These are phyloP conservation scores for Gyromitra esculenta DNA, from an alignment of 2,329 filamentous ascomycete species.

Conservation along the genomic window DNA sequence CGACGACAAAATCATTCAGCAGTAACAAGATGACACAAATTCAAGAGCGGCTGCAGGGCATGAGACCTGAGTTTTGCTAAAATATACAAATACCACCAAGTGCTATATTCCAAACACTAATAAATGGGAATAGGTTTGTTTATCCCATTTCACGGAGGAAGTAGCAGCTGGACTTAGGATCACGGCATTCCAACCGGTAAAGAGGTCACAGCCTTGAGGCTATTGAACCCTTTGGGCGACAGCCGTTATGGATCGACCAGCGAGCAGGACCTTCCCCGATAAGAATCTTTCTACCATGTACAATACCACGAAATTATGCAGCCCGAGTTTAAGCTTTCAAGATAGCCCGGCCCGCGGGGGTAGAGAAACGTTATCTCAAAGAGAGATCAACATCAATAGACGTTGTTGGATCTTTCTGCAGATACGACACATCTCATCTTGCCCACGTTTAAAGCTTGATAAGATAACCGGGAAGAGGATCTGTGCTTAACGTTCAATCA, in stretches of 20 bases:
- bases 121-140: background rate
- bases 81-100: slow-evolving; percentile 8
- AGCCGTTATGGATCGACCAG: background rate
- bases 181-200: background rate
- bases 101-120: background rate
- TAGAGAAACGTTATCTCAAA: slow-evolving; percentile 17
- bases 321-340: slow-evolving; percentile 30
- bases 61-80: slow-evolving; percentile 27
- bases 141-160: background rate
- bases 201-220: background rate
- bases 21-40: slow-evolving; percentile 11
- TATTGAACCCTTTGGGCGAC: background rate
- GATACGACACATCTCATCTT: slow-evolving; percentile 9
- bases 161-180: background rate
- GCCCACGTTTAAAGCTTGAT: slow-evolving; percentile 12
- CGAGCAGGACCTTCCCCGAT: background rate
- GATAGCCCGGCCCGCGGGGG: slow-evolving; percentile 22
- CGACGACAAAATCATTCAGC: slow-evolving; percentile 16
- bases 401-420: slow-evolving; percentile 28
- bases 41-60: background rate
- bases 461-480: slow-evolving; percentile 14
- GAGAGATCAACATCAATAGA: slow-evolving; percentile 8
- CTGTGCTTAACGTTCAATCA: slow-evolving; percentile 20
- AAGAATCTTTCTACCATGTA: background rate
- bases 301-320: slow-evolving; percentile 8